phyloP scores from a whole-genome alignment of 306 rosid species.

The Oxytropis ochrocephala region DNA sequence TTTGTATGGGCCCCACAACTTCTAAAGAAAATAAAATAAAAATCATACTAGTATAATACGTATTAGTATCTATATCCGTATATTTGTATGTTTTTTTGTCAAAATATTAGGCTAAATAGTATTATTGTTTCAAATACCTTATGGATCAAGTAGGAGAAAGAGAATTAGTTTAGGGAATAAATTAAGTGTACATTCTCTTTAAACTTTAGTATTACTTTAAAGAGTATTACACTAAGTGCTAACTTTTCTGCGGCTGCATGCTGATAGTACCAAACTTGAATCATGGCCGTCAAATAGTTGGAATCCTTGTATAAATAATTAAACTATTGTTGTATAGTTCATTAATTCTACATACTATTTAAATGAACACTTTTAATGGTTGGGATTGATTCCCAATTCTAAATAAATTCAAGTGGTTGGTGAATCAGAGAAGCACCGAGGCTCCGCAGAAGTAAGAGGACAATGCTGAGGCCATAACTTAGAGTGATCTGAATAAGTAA shows the following conservation, averaged over 20 bases:
- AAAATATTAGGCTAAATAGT: too few relatives aligned
- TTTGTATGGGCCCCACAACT: too few relatives aligned
- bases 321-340: constrained; percentile 13
- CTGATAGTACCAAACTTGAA: constrained; percentile 5
- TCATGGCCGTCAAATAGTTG: constrained; percentile 23
- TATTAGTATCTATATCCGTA: too few relatives aligned
- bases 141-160: too few relatives aligned
- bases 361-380: constrained; percentile 14
- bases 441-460: constrained; percentile 5
- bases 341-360: not conserved
- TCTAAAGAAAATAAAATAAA: too few relatives aligned
- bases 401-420: constrained; percentile 15
- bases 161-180: too few relatives aligned
- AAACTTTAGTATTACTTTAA: too few relatives aligned
- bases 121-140: too few relatives aligned
- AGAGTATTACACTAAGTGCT: not conserved
- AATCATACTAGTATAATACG: too few relatives aligned
- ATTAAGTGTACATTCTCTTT: too few relatives aligned
- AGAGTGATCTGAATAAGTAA: not conserved
- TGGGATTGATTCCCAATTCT: constrained; percentile 9
- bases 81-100: too few relatives aligned
- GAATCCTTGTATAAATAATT: not conserved
- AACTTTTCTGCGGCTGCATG: not conserved
- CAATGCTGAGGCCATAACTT: constrained; percentile 2
- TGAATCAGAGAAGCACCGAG: constrained; percentile 28